Conservation (phyloP, 106 monocot species). For the Posidonia australis region DNA sequence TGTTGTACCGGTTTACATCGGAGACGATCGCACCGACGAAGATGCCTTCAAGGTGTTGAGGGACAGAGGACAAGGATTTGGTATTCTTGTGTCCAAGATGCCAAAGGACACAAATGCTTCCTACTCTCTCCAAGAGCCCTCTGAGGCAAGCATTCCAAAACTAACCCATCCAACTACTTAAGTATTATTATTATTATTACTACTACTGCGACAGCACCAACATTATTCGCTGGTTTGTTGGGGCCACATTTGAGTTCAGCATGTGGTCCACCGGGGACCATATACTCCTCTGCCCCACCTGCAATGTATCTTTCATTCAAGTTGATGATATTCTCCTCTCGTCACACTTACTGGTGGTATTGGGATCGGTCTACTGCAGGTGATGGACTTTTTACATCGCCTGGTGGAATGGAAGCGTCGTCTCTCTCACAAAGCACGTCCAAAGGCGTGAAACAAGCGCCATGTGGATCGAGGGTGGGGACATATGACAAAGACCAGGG, state of each 20-base stretch:
- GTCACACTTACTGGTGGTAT: neutral
- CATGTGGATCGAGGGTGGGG: too few species aligned
- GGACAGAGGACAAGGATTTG: constrained; percentile 65
- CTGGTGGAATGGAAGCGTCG: constrained; percentile 25
- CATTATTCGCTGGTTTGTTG: too few species aligned
- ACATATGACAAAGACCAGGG: too few species aligned
- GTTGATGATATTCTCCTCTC: neutral
- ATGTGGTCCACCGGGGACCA: neutral
- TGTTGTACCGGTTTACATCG: constrained; percentile 62
- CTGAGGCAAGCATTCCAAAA: constrained; percentile 44
- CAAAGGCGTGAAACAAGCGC: neutral
- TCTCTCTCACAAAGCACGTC: neutral
- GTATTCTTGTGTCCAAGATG: constrained; percentile 66
- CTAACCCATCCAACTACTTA: neutral
- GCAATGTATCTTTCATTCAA: neutral
- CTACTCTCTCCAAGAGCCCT: constrained; percentile 66
- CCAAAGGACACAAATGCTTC: constrained; percentile 78
- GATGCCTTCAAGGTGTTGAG: constrained; percentile 71
- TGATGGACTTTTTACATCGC: constrained; percentile 21
- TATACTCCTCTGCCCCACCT: neutral
- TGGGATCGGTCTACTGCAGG: constrained; percentile 7
- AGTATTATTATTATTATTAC: too few species aligned
- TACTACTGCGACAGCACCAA: too few species aligned
- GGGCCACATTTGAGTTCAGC: too few species aligned
- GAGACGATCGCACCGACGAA: constrained; percentile 74